A percentile compares a stretch with the other conserved stretches of the same genome.
Evolutionary conservation across 192 early-diverging fungal species (phyloP).

Genomic region (Coemansia reversa): DNA sequence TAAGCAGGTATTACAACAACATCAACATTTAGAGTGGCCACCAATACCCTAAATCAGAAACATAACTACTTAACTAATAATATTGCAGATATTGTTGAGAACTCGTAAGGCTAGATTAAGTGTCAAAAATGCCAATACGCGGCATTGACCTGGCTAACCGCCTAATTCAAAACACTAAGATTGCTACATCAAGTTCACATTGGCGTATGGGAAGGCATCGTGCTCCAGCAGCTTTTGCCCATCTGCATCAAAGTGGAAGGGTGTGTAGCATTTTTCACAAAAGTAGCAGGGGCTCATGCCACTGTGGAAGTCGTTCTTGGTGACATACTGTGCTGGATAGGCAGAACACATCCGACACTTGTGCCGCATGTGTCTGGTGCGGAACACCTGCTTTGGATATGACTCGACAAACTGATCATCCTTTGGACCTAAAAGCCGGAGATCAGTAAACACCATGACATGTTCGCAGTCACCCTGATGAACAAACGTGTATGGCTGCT

Average conservation of each 20-base stretch:
- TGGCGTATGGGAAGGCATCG: constrained; percentile 54
- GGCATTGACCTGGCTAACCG: not conserved
- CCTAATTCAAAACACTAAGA: not conserved
- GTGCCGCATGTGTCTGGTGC: constrained; percentile 54
- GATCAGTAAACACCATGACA: constrained; percentile 63
- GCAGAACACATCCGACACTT: constrained; percentile 66
- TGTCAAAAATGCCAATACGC: not conserved
- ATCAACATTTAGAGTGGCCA: too few relatives aligned
- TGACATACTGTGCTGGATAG: constrained; percentile 62
- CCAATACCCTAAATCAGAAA: not conserved
- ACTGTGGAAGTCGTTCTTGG: constrained; percentile 67
- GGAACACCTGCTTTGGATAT: constrained; percentile 61
- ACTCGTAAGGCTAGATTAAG: not conserved
- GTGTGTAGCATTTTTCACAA: constrained; percentile 69
- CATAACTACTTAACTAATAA: not conserved
- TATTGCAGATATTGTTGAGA: not conserved
- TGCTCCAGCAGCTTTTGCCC: constrained; percentile 56
- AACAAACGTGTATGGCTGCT: constrained; percentile 68
- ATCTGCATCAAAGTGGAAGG: constrained; percentile 65
- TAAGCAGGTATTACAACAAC: too few relatives aligned
- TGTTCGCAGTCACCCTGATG: constrained; percentile 84
- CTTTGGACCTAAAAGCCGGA: constrained; percentile 53
- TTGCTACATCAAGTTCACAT: constrained; percentile 44
- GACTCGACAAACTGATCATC: constrained; percentile 56
- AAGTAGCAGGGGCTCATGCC: constrained; percentile 69